Base-by-base conservation (phyloP, 805 yeast species). In the Saccharomycopsis microspora region DNA sequence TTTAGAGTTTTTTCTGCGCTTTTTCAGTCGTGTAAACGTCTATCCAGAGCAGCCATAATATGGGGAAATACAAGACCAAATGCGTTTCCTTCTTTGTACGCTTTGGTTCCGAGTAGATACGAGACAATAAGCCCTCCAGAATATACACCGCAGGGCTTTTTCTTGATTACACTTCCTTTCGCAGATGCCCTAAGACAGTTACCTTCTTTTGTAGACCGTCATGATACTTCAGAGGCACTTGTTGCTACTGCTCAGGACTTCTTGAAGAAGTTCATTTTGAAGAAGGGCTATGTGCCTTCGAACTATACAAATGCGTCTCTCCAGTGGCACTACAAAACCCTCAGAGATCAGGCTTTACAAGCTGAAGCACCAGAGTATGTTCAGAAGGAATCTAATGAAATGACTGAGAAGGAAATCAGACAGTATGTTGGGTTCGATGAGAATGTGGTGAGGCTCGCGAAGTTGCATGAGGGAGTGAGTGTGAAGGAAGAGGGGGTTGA, bases 131-230 rank as follows among this genome's bases (percentile, higher is more conserved):
- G 62, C 56, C 31, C 46, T 10, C 44, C 3, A 60, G 11, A 19
- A 19, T 34, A 34, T n/a, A 34, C 8, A 9, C 83, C 90, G 0
- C 78, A 83, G 48, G 96, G 96, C 0, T 75, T 90, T 52, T 78
- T 81, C 43, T 60, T 88, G 48, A 70, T 83, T 5, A 69, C 72
- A 32, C 56, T 85, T 28, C 96, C 97, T 1, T 83, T 75, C 68
- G 63, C 76, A 10, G 94, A 87, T 55, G 90, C 86, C 59, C 62
- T 87, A 3, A 68, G 97, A 45, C 69, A 74, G 34, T 61, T 77
- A 3, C 96, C 97, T 0, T 50, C 53, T 1, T 40, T 56, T 4
- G 37, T 53, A 48, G 43, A 42, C 38, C 37, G 50, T 3, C 56
- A 45, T 5, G 42, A 47, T 32, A 47, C 49, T 9, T 60, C 53